Base-by-base conservation (phyloP, 345 rosid genomes). In the Xanthoceras sorbifolium region DNA sequence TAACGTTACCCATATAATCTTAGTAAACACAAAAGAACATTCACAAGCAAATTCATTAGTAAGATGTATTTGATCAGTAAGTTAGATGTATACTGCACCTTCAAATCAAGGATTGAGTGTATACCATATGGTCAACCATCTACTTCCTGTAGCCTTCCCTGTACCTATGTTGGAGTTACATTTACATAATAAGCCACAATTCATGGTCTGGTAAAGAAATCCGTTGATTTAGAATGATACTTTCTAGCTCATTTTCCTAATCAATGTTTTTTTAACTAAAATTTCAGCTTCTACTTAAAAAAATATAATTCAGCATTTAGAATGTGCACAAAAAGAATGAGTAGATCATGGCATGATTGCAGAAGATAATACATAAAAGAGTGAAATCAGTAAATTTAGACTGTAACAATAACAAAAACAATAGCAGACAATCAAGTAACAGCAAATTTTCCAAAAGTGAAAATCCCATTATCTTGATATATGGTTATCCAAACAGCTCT, bases 31-130 rank as follows among this genome's bases (percentile, higher is more conserved):
- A 74, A 7, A 74, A 36, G 72, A 72, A 57, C 34, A 55, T 55
- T 71, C 32, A 12, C 57, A 55, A 72, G 63, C 29, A 77, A 64
- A 64, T n/a, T 36, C 32, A 71, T 63, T 38, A 18, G 15, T 6
- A 36, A 32, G 46, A 38, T 40, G 29, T 22, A 18, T 59, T 20
- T 29, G 52, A 40, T 40, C 26, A 76, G 40, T 36, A 68, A 34
- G 68, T 75, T 36, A 79, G 62, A 75, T 69, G 14, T 50, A 76
- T 70, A 64, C 76, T 64, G 72, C 76, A 70, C 78, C 78, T 79
- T 74, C 63, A 52, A 61, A 14, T 68, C 64, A 64, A 34, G 20
- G 77, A 62, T 15, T 63, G 77, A 29, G 9, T 74, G 76, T 29
- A 61, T 74, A 64, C 29, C 77, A 63, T 57, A 57, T 29, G 62